Base-by-base conservation (phyloP, 2,329 filamentous ascomycete species). In the Alternaria triticimaculans region DNA sequence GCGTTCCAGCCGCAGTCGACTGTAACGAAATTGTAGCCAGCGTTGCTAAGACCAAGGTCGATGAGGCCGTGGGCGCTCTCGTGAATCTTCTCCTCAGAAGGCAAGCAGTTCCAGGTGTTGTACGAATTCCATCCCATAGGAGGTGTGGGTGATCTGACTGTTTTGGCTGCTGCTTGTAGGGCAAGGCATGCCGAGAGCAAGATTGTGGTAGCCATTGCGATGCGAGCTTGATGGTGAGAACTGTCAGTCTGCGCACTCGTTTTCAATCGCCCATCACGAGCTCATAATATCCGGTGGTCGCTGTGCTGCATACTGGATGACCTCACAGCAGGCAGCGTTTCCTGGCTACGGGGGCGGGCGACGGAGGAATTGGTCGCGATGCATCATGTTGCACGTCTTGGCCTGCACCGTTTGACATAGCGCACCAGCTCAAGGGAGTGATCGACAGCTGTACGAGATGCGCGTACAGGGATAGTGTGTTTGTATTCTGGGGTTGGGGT, bases 1-100 rank as follows among this genome's bases (percentile, higher is more conserved):
- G 80, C 73, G 6, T 77, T 82, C 88, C 87, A 90, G 1, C 88
- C 87, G 58, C 87, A 89, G 68, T 90, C 88, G 0, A 84, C 82
- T 0, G 86, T 87, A 30, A 89, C 84, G 59, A 85, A 84, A 2
- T 78, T 81, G 69, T 90, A 90, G 6, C 88, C 87, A 0, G 86
- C 76, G 4, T 83, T 79, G 0, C 81, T 80, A 1, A 89, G 80
- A 0, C 86, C 86, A 0, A 86, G 77, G 46, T 85, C 82, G 0
- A 87, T 80, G 0, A 89, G 74, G 0, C 85, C 87, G 45, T 86
- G 77, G 0, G 86, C 85, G 60, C 87, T 88, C 3, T 80, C 76
- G 45, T 83, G 81, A 23, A 87, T 83, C 41, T 84, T 84, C 1
- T 67, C 74, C 65, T 87, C 83, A 44, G 78, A 84, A 0, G 84